Evolutionary conservation across 2,329 filamentous ascomycete genomes (phyloP).

Genomic region (Shiraia bambusicola): DNA sequence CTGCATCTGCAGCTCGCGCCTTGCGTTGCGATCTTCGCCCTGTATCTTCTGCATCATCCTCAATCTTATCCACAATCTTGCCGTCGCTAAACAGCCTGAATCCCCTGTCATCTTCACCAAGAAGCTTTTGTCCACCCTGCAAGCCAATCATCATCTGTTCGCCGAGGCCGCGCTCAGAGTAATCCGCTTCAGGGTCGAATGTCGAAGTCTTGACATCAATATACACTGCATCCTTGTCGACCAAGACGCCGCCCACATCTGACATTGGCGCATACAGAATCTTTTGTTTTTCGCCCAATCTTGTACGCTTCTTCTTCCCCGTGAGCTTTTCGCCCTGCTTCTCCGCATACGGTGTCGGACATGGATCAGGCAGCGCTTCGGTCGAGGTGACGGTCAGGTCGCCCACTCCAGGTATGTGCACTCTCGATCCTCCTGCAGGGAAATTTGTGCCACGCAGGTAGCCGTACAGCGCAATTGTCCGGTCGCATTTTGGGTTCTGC

Average conservation of each 20-base stretch:
- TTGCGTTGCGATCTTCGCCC: slow-evolving; percentile 57
- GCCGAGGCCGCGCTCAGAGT: slow-evolving; percentile 80
- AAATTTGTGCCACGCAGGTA: slow-evolving; percentile 96
- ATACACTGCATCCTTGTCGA: slow-evolving; percentile 96
- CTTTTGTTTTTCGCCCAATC: slow-evolving; percentile 95
- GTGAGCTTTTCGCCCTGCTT: slow-evolving; percentile 80
- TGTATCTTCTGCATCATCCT: slow-evolving; percentile 58
- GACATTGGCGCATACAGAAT: slow-evolving; percentile 97
- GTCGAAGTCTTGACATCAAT: slow-evolving; percentile 72
- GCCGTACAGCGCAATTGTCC: slow-evolving; percentile 86
- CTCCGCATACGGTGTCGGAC: slow-evolving; percentile 88
- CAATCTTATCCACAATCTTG: slow-evolving; percentile 61
- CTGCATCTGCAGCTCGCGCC: slow-evolving; percentile 50
- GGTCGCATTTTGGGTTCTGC: slow-evolving; percentile 83
- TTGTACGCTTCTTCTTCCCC: slow-evolving; percentile 76
- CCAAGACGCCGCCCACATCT: slow-evolving; percentile 90
- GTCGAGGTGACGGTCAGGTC: slow-evolving; percentile 83
- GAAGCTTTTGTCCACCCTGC: slow-evolving; percentile 76
- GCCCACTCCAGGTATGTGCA: slow-evolving; percentile 90
- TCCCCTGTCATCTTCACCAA: slow-evolving; percentile 80
- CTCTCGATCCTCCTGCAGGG: slow-evolving; percentile 75
- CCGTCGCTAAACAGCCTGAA: slow-evolving; percentile 85
- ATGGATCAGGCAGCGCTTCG: slow-evolving; percentile 88
- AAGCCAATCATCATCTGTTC: slow-evolving; percentile 92
- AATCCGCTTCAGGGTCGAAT: slow-evolving; percentile 66